phyloP scores from a whole-genome alignment of 371 early-diverging fungal genomes.

The Lichtheimia corymbifera region DNA sequence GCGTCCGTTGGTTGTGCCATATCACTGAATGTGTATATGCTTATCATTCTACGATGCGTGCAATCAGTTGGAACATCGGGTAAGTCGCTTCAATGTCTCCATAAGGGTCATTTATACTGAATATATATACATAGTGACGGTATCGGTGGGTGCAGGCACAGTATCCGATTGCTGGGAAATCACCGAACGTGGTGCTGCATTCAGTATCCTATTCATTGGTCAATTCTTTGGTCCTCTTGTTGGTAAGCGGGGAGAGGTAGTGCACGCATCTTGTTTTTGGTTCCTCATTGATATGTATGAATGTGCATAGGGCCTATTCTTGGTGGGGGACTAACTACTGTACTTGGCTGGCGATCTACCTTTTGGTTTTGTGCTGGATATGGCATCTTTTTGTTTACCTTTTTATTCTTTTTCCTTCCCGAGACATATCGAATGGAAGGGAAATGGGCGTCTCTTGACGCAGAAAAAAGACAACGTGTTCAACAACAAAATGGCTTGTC shows the following conservation, averaged over 20 bases:
- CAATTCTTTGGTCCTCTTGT: slow-evolving; percentile 58
- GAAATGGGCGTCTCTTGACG: slow-evolving; percentile 7
- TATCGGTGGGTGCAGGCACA: slow-evolving; percentile 46
- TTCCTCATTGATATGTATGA: background rate
- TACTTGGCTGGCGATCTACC: slow-evolving; percentile 63
- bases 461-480: background rate
- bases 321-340: slow-evolving; percentile 42
- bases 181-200: slow-evolving; percentile 39
- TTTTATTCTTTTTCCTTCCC: slow-evolving; percentile 63
- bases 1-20: slow-evolving; percentile 66
- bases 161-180: slow-evolving; percentile 43
- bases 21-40: slow-evolving; percentile 45
- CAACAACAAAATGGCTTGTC: background rate
- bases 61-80: slow-evolving; percentile 72
- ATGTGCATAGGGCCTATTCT: slow-evolving; percentile 36
- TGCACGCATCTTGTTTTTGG: background rate
- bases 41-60: slow-evolving; percentile 60
- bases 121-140: slow-evolving; percentile 23
- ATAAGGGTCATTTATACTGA: background rate
- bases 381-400: slow-evolving; percentile 53
- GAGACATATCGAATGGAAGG: slow-evolving; percentile 68
- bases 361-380: slow-evolving; percentile 70
- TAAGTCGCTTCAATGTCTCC: slow-evolving; percentile 6
- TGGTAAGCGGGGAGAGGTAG: slow-evolving; percentile 23
- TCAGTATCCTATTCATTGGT: slow-evolving; percentile 56